Evolutionary conservation across 2,329 filamentous ascomycete genomes (phyloP).

Genomic region (Aureobasidium sp.): DNA sequence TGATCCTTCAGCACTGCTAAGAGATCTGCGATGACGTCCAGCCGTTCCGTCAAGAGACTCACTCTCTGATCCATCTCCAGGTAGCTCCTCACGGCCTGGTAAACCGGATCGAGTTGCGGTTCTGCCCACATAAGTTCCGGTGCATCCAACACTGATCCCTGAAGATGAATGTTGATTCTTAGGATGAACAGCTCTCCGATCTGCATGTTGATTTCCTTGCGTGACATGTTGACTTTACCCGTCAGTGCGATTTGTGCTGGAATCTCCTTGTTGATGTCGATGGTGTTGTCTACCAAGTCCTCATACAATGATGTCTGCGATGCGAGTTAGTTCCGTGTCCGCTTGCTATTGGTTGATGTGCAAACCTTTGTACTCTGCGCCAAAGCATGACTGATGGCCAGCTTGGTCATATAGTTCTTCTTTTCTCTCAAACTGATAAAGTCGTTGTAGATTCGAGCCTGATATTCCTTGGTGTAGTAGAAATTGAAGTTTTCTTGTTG

Average conservation of each 20-base stretch:
- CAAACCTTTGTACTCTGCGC: slow-evolving; percentile 86
- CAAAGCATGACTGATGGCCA: slow-evolving; percentile 91
- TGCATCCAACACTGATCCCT: slow-evolving; percentile 91
- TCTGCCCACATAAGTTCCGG: slow-evolving; percentile 98
- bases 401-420: slow-evolving; percentile 95
- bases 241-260: slow-evolving; percentile 88
- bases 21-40: slow-evolving; percentile 90
- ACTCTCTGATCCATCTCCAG: slow-evolving; percentile 98
- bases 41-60: slow-evolving; percentile 74
- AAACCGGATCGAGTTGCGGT: slow-evolving; percentile 91
- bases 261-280: slow-evolving; percentile 87
- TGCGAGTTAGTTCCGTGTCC: slow-evolving; percentile 12
- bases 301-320: slow-evolving; percentile 83
- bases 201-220: slow-evolving; percentile 96
- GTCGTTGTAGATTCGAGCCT: slow-evolving; percentile 98
- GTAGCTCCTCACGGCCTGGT: slow-evolving; percentile 90
- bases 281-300: slow-evolving; percentile 87
- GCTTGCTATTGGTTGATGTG: neutral
- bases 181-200: slow-evolving; percentile 98
- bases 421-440: slow-evolving; percentile 94
- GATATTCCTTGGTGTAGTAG: slow-evolving; percentile 97
- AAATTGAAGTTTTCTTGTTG: slow-evolving; percentile 99
- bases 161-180: slow-evolving; percentile 95
- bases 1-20: slow-evolving; percentile 92
- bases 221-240: slow-evolving; percentile 81